Base-by-base conservation (phyloP, 129 eudicot species). In the Pulicaria dysenterica region DNA sequence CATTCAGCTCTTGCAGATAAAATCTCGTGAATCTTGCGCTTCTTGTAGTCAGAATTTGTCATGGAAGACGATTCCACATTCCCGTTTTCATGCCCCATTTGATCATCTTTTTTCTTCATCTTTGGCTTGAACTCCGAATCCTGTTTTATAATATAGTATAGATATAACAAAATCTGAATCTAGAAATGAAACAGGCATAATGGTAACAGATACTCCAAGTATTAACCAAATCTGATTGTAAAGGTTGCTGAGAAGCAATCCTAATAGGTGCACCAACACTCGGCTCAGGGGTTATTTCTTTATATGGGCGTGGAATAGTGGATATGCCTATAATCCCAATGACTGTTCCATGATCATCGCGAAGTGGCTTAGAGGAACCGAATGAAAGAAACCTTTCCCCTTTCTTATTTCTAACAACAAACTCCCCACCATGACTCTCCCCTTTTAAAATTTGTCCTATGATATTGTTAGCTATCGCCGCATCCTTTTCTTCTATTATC, bases 341-440 rank as follows among this genome's bases (percentile, higher is more conserved):
- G 55, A 90, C 40, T 53, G 62, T 51, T 10, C 88, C 91, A 66
- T 78, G 80, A 56, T 87, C 93, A 72, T 90, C 94, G 24, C 85
- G 84, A 37, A 87, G 77, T 1, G 96, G 94, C 9, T 82, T 80
- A 53, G 79, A 76, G 12, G 94, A 82, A 49, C 79, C 79, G 44
- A 85, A 56, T 5, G 78, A 75, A 56, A 54, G 5, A 55, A 87
- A 80, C 72, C 76, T 85, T 3, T 79, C 79, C 12, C 94, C 94
- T 74, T 15, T 63, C 84, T 85, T 90, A 37, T 80, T 75, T 64
- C 59, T 87, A 42, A 87, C 82, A 13, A 93, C 87, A 77, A 87
- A 79, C 59, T 75, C 81, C 66, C 95, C 90, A 0, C 83, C 77
- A 91, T 95, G 88, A 54, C 70, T 72, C 69, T 86, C 90, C 47